Evolutionary conservation across 306 rosid species (phyloP), one percentile per base, ranked within the genome.

Genomic region (Citrullus mucosospermus): DNA sequence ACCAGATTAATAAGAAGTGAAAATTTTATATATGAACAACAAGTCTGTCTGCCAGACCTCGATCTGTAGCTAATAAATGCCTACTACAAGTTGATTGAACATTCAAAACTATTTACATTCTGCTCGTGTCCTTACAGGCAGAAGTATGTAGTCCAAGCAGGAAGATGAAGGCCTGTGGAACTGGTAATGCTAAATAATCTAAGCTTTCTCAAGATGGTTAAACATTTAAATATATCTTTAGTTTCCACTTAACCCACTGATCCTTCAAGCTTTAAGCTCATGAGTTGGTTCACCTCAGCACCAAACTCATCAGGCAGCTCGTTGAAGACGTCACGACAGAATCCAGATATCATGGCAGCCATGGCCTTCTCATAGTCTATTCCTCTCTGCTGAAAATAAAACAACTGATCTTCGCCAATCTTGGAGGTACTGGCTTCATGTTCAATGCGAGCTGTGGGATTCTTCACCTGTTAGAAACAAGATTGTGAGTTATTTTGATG

Each of bases 321-420:
- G 61, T 93, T 91, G 77, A 93, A 93, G 80, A 93, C 98, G 54
- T 90, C 98, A 44, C 89, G 92, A 79, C 98, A 93, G 80, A 93
- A 93, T 60, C 98, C 97, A 63, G 96, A 91, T 77, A 93, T 93
- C 98, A 93, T 93, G 73, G 98, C 98, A 76, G 98, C 97, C 97
- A 91, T 93, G 83, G 98, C 98, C 60, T 81, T 93, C 78, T 91
- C 98, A 66, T 91, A 89, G 75, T 90, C 96, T 38, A 93, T 91
- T 83, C 98, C 98, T 82, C 98, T 93, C 67, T 93, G 98, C 79
- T 93, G 98, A 82, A 93, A 91, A 84, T 93, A 93, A 75, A 93
- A 91, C 68, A 93, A 87, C 69, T 93, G 97, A 79, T 93, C 98
- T 88, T 93, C 98, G 18, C 98, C 92, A 43, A 93, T 85, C 88